Base-by-base conservation (phyloP, 1,139 yeast genomes). In the Magnusiomyces magnusii region DNA sequence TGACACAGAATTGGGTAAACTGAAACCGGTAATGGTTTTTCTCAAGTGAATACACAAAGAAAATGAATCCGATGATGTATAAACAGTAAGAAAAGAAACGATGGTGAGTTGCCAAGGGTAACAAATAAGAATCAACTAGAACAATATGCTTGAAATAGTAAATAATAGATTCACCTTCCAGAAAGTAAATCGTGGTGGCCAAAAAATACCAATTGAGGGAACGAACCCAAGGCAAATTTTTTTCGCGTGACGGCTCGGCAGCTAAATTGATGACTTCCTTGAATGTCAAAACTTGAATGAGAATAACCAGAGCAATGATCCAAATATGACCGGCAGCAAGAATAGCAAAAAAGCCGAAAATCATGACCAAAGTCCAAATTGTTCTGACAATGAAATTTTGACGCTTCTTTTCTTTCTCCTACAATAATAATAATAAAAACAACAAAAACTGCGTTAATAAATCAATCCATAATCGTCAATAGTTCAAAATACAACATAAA, bases 291-390 rank as follows among this genome's bases (percentile, higher is more conserved):
- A 89, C 78, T 74, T 93, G 97, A 63, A 90, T 81, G 17, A 85
- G 68, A 52, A 87, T 77, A 52, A 93, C 90, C 63, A 89, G 75
- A 3, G 81, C 73, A 62, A 92, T 87, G 62, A 92, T 80, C 76
- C 92, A 85, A 57, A 87, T 76, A 70, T 92, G 98, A 39, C 99
- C 99, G 2, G 93, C 83, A n/a, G 89, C 85, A 57, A 93, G 76
- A 34, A 87, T 78, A 31, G 80, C 73, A 65, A 91, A 81, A 73
- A 93, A 88, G 10, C 84, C 84, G 24, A 78, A 75, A 64, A 93
- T 86, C 98, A 93, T 92, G 34, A 93, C 91, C 67, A 93, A 73
- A 0, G 98, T 87, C 98, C 98, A 93, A 57, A 87, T 78, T n/a
- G 98, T 87, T 66, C 99, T 82, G 47, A 92, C 89, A 58, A 90